Evolutionary conservation across 192 early-diverging fungal species (phyloP).

Genomic region (Umbelopsis vinacea): DNA sequence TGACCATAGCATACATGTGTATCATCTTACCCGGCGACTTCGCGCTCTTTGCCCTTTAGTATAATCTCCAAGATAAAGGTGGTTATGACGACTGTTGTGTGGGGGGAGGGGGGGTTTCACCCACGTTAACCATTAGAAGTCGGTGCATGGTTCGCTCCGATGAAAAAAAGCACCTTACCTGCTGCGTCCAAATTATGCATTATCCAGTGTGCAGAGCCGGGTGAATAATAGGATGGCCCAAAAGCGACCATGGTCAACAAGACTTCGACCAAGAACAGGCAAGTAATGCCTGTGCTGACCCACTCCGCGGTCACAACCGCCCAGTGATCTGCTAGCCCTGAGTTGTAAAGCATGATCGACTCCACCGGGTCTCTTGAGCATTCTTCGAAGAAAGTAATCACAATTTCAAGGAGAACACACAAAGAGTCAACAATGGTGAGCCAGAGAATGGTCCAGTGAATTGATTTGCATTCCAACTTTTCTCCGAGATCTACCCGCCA

Average conservation of each 20-base stretch:
- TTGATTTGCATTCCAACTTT: slow-evolving; percentile 24
- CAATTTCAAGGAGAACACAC: slow-evolving; percentile 35
- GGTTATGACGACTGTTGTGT: slow-evolving; percentile 47
- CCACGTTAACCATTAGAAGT: background rate
- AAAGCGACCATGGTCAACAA: slow-evolving; percentile 49
- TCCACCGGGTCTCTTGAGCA: slow-evolving; percentile 7
- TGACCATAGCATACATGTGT: background rate
- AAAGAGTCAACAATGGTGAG: slow-evolving; percentile 33
- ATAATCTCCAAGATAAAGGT: slow-evolving; percentile 56
- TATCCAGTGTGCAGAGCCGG: slow-evolving; percentile 37
- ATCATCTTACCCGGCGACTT: slow-evolving; percentile 49
- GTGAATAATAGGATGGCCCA: slow-evolving; percentile 51
- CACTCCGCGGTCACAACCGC: slow-evolving; percentile 44
- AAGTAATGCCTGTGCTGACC: slow-evolving; percentile 44
- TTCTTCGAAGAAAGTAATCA: slow-evolving; percentile 42
- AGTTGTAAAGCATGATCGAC: background rate
- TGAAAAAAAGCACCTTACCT: slow-evolving; percentile 28
- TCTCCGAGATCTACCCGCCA: slow-evolving; percentile 38
- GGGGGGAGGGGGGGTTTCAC: too few relatives aligned
- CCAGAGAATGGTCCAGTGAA: slow-evolving; percentile 31
- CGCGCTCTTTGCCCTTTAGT: slow-evolving; percentile 56
- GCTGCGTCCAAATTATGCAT: slow-evolving; percentile 53
- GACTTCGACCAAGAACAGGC: slow-evolving; percentile 58
- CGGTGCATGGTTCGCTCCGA: background rate
- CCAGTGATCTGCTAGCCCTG: slow-evolving; percentile 27